Evolutionary conservation across 257 asterid species (phyloP), one percentile per base, ranked within the genome.

Genomic region (Catharanthus roseus): DNA sequence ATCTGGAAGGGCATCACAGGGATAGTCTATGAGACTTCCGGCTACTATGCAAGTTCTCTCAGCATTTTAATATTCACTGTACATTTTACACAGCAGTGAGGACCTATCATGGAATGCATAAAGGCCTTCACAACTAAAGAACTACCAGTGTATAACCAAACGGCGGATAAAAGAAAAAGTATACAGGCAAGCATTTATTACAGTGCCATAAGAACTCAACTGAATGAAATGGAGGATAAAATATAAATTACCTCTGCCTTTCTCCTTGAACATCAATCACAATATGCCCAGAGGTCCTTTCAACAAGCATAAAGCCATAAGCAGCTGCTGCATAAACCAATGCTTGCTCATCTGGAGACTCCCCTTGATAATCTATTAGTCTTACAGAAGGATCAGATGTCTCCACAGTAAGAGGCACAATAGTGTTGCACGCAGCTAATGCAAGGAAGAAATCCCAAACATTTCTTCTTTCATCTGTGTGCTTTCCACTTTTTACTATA

Each of bases 341-440:
- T 70, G 99, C 97, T 85, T 95, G 99, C 77, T 95, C 99, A 84
- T 95, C 99, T 5, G 99, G 99, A 67, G 99, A 95, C 81, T 95
- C 99, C 62, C 99, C 99, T 68, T 95, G 98, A 79, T 89, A 95
- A 70, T 95, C 97, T 39, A 95, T 82, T 86, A 89, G 73, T 79
- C 82, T 95, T 38, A 85, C 79, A 69, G 86, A 72, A 72, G 99
- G 96, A 85, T 91, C 97, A 58, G 95, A 72, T 36, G 97, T 88
- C 65, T 87, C 97, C 24, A 75, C 78, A 44, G 84, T 77, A 66
- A 91, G 80, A 78, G 99, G 98, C 74, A 95, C 99, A 36, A 95
- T 95, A 58, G 99, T 95, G 78, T 95, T 95, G 85, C 99, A 95
- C 77, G 99, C 93, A 74, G 99, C 97, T 85, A 91, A 85, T 36